These are phyloP conservation scores for Chamaecyparis obtusa DNA, from an alignment of 75 land plant genomes.

Conservation along the genomic window DNA sequence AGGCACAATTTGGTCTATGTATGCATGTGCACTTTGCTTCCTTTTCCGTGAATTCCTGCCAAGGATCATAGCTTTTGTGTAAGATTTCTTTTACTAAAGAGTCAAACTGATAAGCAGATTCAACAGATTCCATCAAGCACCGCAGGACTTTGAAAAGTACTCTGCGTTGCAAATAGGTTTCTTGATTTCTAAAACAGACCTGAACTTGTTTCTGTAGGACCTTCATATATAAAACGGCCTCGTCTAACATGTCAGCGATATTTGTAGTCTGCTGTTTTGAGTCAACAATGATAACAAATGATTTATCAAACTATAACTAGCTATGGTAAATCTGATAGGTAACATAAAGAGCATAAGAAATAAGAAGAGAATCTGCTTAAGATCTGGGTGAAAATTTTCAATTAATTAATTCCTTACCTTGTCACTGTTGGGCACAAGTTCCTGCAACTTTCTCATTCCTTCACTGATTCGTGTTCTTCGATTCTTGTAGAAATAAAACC, in stretches of 20 bases:
- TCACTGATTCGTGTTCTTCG: constrained; percentile 88
- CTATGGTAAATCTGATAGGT: background rate
- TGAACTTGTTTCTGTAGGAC: constrained; percentile 27
- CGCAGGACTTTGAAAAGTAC: background rate
- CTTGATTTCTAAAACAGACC: constrained; percentile 14
- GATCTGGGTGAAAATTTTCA: no score
- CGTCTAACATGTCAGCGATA: constrained; percentile 45
- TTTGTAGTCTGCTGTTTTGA: constrained; percentile 34
- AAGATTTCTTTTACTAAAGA: background rate
- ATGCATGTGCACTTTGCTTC: constrained; percentile 17
- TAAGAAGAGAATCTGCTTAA: no score
- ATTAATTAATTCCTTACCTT: constrained; percentile 32
- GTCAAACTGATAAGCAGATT: background rate
- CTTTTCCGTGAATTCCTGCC: constrained; percentile 15
- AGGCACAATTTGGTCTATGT: constrained; percentile 6
- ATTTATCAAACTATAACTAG: background rate
- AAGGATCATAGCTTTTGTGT: background rate
- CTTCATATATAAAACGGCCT: constrained; percentile 36
- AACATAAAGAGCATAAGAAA: no score
- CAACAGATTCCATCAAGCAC: background rate
- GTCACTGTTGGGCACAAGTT: constrained; percentile 90
- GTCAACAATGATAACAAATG: background rate
- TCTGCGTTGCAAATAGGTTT: background rate
- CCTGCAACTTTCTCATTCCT: constrained; percentile 77
- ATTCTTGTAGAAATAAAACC: constrained; percentile 29